These are phyloP conservation scores for Camellia sinensis DNA, from an alignment of 148 eudicot species.

Conservation along the genomic window DNA sequence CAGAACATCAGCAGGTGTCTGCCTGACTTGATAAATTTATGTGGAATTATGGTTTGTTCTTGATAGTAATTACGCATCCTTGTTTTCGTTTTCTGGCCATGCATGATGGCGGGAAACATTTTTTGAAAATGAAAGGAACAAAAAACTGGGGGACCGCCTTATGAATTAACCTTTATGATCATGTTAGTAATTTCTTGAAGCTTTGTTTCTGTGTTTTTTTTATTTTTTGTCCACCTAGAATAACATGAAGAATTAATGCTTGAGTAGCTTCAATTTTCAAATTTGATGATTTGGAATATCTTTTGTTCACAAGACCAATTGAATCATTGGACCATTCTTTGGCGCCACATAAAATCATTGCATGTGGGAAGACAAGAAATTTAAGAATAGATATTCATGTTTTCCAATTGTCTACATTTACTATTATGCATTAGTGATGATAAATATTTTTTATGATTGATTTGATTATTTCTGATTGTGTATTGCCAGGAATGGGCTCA, in stretches of 20 bases:
- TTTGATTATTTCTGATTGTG: neutral
- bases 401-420: neutral
- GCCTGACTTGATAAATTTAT: neutral
- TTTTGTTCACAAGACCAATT: neutral
- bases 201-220: neutral
- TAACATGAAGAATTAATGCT: neutral
- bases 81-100: neutral
- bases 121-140: neutral
- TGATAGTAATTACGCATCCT: neutral
- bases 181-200: neutral
- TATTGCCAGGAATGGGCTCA: conserved; percentile 89
- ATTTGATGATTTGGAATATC: neutral
- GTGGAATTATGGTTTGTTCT: neutral
- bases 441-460: neutral
- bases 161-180: neutral
- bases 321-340: neutral
- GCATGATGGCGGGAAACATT: neutral
- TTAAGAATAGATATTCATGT: neutral
- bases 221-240: neutral
- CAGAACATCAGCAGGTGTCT: conserved; percentile 85
- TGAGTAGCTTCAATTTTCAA: neutral
- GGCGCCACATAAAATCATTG: neutral
- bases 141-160: neutral
- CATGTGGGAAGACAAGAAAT: neutral
- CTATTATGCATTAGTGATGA: neutral